Evolutionary conservation across 176 grass and related monocot genomes (phyloP).

Genomic region (Oryza brachyantha): DNA sequence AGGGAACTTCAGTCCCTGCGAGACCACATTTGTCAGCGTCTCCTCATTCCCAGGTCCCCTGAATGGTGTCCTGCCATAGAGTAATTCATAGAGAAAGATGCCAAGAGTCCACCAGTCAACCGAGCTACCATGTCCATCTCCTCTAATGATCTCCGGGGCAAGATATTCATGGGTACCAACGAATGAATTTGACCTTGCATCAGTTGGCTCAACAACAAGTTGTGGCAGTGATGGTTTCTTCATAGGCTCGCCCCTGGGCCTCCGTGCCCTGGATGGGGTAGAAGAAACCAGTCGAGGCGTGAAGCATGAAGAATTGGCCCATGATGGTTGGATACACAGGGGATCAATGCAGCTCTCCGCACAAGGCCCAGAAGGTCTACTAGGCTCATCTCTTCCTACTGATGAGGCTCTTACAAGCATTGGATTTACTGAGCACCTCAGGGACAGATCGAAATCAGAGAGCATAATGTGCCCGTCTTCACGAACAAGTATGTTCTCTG

Average conservation of each 20-base stretch:
- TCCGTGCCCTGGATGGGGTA: constrained; percentile 32
- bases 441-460: constrained; percentile 93
- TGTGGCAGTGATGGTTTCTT: constrained; percentile 74
- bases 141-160: constrained; percentile 93
- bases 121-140: constrained; percentile 94
- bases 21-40: constrained; percentile 82
- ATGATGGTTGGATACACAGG: constrained; percentile 81
- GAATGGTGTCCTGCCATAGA: constrained; percentile 82
- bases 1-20: constrained; percentile 72
- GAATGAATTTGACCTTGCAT: constrained; percentile 90
- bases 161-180: constrained; percentile 95
- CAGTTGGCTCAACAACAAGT: constrained; percentile 84
- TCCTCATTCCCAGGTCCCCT: constrained; percentile 78
- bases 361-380: constrained; percentile 76
- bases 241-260: constrained; percentile 43
- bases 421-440: constrained; percentile 89
- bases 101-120: constrained; percentile 99
- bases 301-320: constrained; percentile 83
- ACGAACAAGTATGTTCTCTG: constrained; percentile 97
- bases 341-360: constrained; percentile 94
- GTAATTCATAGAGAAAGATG: constrained; percentile 84
- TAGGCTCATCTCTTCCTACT: constrained; percentile 66
- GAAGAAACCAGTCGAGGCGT: constrained; percentile 75
- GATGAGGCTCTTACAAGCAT: constrained; percentile 79
- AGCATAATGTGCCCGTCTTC: constrained; percentile 99